These are phyloP conservation scores for Colletotrichum eleusines DNA, from an alignment of 2,329 filamentous ascomycete species.

Conservation along the genomic window DNA sequence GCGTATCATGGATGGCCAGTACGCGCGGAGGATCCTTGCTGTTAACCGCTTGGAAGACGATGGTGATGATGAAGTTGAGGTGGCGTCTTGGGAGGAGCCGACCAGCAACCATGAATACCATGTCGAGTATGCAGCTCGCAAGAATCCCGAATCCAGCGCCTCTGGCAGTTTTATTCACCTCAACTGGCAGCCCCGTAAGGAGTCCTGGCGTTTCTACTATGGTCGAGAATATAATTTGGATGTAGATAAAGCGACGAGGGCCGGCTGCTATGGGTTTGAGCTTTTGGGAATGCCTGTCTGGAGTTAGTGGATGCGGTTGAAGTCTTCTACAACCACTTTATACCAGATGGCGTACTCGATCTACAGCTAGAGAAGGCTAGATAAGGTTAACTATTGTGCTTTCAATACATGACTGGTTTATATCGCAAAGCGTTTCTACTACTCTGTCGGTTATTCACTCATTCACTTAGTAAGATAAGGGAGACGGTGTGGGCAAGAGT, in stretches of 20 bases:
- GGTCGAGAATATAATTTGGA: neutral
- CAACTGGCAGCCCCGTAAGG: neutral
- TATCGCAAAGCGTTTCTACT: no score
- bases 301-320: neutral
- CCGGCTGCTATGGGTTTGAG: no score
- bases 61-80: neutral
- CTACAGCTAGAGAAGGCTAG: neutral
- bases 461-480: no score
- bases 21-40: neutral
- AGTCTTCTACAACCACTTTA: constrained; percentile 13
- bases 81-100: constrained; percentile 9
- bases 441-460: no score
- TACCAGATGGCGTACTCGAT: constrained; percentile 7
- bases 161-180: neutral
- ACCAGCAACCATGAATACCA: neutral
- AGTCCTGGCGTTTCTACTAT: neutral
- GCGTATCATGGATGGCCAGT: constrained; percentile 3
- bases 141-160: neutral
- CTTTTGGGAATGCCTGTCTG: neutral
- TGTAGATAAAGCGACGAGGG: no score
- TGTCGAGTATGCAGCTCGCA: neutral
- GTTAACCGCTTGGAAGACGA: neutral
- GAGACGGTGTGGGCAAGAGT: no score
- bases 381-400: no score
- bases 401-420: no score